Base-by-base conservation (phyloP, 2,329 filamentous ascomycete genomes). In the Fusarium equiseti region DNA sequence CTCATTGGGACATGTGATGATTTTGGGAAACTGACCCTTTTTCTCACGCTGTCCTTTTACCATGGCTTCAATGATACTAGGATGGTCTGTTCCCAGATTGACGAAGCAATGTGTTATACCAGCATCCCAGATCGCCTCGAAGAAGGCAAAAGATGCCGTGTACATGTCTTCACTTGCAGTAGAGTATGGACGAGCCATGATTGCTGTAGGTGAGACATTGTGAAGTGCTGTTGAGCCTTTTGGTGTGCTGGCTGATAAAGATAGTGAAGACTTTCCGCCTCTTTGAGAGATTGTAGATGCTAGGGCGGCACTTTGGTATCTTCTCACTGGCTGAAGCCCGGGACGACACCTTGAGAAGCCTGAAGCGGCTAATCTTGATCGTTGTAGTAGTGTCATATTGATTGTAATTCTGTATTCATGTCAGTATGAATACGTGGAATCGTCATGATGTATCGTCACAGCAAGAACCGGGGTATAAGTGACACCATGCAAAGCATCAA, bases 1-100 rank as follows among this genome's bases (percentile, higher is more conserved):
- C 86, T 95, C 92, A 71, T 93, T 93, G 0, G 92, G 92, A 76
- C 92, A 94, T 26, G 92, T 95, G 60, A 95, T 91, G 66, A 94
- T 91, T 58, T 84, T 86, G 4, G 92, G 92, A 63, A 94, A 94
- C 20, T 87, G 83, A 38, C 83, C 87, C 55, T 84, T 85, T 69
- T 86, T 88, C 75, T 92, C 90, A 60, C 88, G 88, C 75, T 92
- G 89, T 22, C 91, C 91, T 76, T 92, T 92, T 69, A 93, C 90
- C 80, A 95, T 93, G 13, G 92, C 92, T 80, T 95, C 92, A 38
- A 95, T 89, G 76, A 95, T 92, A 46, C 89, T 90, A 3, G 92
- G 92, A 76, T 95, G 90, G 73, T 92, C 90, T 27, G 87, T 90
- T n/a, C 90, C 90, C 31, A 92, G 82, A 75, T 92, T 92, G 63